Conservation (phyloP, 331 rosid genomes). For the Erythrophleum ivorense region DNA sequence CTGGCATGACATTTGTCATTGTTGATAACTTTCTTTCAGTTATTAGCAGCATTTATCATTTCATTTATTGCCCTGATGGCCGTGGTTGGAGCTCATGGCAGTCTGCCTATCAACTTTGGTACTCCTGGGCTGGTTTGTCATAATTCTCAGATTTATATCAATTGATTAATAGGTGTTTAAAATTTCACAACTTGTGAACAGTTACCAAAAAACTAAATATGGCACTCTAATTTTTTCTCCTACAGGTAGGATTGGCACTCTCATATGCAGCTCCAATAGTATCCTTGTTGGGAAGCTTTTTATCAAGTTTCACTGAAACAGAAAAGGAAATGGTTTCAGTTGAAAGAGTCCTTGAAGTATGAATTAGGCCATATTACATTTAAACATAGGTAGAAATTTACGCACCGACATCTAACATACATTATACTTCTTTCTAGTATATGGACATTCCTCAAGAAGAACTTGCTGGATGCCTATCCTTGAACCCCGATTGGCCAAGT, state of each 20-base stretch:
- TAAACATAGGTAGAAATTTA: conserved; percentile 17
- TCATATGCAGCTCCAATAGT: conserved; percentile 94
- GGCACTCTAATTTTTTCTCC: conserved; percentile 25
- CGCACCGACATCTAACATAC: conserved; percentile 31
- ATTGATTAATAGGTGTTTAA: background rate
- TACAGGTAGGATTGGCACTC: conserved; percentile 94
- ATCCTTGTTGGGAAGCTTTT: conserved; percentile 78
- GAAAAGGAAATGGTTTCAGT: conserved; percentile 99
- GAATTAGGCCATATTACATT: conserved; percentile 32
- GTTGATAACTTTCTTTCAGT: conserved; percentile 56
- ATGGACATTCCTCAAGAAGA: conserved; percentile 93
- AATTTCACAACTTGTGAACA: background rate
- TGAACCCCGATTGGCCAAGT: conserved; percentile 75
- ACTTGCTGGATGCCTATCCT: conserved; percentile 57
- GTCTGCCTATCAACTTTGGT: conserved; percentile 72
- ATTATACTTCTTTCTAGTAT: conserved; percentile 58
- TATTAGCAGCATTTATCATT: conserved; percentile 82
- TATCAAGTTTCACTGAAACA: conserved; percentile 94
- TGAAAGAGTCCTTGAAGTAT: conserved; percentile 95
- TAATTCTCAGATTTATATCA: conserved; percentile 37
- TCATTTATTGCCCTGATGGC: conserved; percentile 91
- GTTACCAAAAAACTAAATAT: conserved; percentile 30
- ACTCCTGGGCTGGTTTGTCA: conserved; percentile 92
- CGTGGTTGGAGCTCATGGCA: conserved; percentile 77
- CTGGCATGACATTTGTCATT: conserved; percentile 35